A percentile compares a stretch with the other conserved stretches of the same genome.
Conservation (phyloP, 257 asterid genomes). For the Solanum paucissectum region DNA sequence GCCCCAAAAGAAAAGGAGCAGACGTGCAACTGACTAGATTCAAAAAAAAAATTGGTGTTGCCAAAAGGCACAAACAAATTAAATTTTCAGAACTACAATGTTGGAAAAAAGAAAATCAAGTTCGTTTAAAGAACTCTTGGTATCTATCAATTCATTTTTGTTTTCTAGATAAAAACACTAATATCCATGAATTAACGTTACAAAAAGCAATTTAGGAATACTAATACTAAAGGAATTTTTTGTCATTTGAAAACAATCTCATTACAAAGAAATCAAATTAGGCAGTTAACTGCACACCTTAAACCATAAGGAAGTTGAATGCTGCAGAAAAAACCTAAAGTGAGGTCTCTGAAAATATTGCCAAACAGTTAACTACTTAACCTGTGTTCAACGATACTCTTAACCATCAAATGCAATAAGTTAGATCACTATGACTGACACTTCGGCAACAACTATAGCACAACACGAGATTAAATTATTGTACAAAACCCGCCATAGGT, state of each 20-base stretch:
- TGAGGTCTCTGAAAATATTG: neutral
- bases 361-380: neutral
- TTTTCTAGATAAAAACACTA: neutral
- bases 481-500: conserved; percentile 16
- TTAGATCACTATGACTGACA: neutral
- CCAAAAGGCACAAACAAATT: neutral
- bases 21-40: neutral
- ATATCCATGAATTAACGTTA: neutral
- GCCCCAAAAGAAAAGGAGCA: neutral
- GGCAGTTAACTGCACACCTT: neutral
- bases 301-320: neutral
- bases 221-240: neutral
- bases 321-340: neutral
- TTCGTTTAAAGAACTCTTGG: neutral
- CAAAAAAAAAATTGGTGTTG: neutral
- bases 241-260: neutral
- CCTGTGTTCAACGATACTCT: neutral
- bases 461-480: conserved; percentile 1
- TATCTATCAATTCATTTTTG: neutral
- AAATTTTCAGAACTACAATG: neutral
- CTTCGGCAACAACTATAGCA: neutral
- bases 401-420: neutral
- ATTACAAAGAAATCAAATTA: neutral
- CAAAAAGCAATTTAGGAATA: neutral
- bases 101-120: neutral